Evolutionary conservation across 805 yeast genomes (phyloP).

Genomic region (Yarrowia porcina): DNA sequence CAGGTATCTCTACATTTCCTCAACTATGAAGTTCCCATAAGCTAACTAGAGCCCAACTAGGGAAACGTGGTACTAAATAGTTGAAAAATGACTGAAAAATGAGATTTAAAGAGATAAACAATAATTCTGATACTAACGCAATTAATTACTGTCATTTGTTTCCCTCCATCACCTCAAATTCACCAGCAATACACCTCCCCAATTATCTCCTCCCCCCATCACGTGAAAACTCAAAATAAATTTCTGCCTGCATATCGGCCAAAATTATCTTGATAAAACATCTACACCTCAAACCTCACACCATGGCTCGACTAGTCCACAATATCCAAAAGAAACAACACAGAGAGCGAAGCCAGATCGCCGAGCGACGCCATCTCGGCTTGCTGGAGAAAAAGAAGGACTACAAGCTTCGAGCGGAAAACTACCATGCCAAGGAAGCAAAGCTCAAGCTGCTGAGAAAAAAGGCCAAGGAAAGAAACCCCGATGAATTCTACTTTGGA

Average conservation of each 20-base stretch:
- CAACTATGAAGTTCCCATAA: not conserved
- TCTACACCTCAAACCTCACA: not conserved
- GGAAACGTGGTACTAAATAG: not conserved
- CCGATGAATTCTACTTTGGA: slow-evolving; percentile 95
- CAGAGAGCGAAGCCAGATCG: slow-evolving; percentile 86
- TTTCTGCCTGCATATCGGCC: slow-evolving; percentile 16
- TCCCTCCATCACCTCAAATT: not conserved
- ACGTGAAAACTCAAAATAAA: slow-evolving; percentile 9
- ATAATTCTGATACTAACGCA: no score
- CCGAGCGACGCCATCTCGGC: slow-evolving; percentile 69
- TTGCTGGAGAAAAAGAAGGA: slow-evolving; percentile 91
- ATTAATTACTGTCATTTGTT: no score
- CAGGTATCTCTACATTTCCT: not conserved
- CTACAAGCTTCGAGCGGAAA: slow-evolving; percentile 64
- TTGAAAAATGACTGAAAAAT: no score
- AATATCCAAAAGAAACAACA: slow-evolving; percentile 96
- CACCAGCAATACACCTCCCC: no score
- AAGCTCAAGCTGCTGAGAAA: slow-evolving; percentile 64
- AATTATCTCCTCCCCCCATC: not conserved
- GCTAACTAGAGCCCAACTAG: not conserved
- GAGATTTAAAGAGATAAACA: not conserved
- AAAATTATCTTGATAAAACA: not conserved
- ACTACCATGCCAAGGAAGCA: slow-evolving; percentile 57
- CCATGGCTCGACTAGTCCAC: slow-evolving; percentile 42
- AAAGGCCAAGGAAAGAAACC: slow-evolving; percentile 73